Conservation (phyloP, 1,139 yeast species). For the Diutina neorugosa region DNA sequence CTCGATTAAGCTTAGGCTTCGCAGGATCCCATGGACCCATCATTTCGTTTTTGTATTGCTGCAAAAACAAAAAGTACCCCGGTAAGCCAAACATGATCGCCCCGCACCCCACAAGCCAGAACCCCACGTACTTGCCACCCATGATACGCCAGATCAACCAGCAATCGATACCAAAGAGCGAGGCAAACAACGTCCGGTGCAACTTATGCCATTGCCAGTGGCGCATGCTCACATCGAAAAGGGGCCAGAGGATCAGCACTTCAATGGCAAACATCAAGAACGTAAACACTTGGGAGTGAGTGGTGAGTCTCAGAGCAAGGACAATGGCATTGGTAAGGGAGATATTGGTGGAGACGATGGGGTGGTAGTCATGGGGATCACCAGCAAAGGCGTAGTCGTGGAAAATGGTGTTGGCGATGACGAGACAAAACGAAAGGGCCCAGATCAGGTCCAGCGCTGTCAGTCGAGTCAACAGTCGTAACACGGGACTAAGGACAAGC, state of each 20-base stretch:
- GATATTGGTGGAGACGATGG: conserved; percentile 72
- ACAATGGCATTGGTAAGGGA: conserved; percentile 83
- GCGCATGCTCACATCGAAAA: conserved; percentile 51
- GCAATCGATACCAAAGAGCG: conserved; percentile 8
- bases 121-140: conserved; percentile 32
- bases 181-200: conserved; percentile 18
- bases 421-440: conserved; percentile 77
- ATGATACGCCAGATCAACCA: not conserved
- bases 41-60: conserved; percentile 73
- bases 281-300: conserved; percentile 71
- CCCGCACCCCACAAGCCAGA: conserved; percentile 24
- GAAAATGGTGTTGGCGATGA: conserved; percentile 51
- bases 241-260: conserved; percentile 60
- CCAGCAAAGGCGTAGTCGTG: conserved; percentile 47
- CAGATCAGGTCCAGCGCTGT: conserved; percentile 93
- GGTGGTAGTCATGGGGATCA: conserved; percentile 20
- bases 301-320: conserved; percentile 67
- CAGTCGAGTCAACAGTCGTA: conserved; percentile 77
- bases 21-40: conserved; percentile 96
- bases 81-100: conserved; percentile 36
- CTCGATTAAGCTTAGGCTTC: conserved; percentile 31
- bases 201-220: conserved; percentile 8
- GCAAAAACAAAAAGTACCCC: conserved; percentile 51
- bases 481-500: conserved; percentile 74
- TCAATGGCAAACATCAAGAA: conserved; percentile 67